Evolutionary conservation across 352 stramenopile genomes (phyloP).

Genomic region (Phytophthora sp.): DNA sequence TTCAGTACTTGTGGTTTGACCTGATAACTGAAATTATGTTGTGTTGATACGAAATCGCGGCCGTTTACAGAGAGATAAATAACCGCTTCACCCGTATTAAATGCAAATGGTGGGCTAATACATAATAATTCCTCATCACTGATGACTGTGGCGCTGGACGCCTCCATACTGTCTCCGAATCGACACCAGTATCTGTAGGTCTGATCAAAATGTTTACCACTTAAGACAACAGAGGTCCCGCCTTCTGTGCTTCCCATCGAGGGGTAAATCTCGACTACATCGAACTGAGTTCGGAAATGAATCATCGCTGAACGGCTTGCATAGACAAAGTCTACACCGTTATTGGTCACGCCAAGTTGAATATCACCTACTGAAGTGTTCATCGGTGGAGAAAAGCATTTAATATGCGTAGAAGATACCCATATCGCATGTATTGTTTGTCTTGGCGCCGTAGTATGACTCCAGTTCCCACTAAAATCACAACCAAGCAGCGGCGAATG

Average conservation of each 20-base stretch:
- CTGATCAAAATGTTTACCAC: slow-evolving; percentile 56
- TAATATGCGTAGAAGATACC: slow-evolving; percentile 57
- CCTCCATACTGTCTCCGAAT: slow-evolving; percentile 54
- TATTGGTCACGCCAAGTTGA: slow-evolving; percentile 55
- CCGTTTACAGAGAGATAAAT: slow-evolving; percentile 77
- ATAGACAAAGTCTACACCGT: slow-evolving; percentile 50
- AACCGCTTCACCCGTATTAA: slow-evolving; percentile 17
- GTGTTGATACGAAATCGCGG: slow-evolving; percentile 63
- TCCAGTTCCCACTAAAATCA: slow-evolving; percentile 31
- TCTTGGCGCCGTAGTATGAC: not conserved
- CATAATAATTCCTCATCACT: slow-evolving; percentile 44
- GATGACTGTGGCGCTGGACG: slow-evolving; percentile 37
- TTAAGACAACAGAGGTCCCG: slow-evolving; percentile 62
- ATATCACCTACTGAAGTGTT: slow-evolving; percentile 32
- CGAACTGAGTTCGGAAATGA: slow-evolving; percentile 45
- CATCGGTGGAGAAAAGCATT: slow-evolving; percentile 44
- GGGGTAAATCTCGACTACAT: slow-evolving; percentile 56
- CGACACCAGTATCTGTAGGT: slow-evolving; percentile 54
- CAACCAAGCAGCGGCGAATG: slow-evolving; percentile 55
- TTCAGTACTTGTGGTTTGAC: slow-evolving; percentile 43
- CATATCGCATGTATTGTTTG: slow-evolving; percentile 38
- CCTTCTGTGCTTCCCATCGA: slow-evolving; percentile 46
- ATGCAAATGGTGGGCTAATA: slow-evolving; percentile 40
- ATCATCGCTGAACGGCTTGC: slow-evolving; percentile 15
- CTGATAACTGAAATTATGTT: slow-evolving; percentile 61